Base-by-base conservation (phyloP, 2,329 filamentous ascomycete species). In the Lojkania enalia region DNA sequence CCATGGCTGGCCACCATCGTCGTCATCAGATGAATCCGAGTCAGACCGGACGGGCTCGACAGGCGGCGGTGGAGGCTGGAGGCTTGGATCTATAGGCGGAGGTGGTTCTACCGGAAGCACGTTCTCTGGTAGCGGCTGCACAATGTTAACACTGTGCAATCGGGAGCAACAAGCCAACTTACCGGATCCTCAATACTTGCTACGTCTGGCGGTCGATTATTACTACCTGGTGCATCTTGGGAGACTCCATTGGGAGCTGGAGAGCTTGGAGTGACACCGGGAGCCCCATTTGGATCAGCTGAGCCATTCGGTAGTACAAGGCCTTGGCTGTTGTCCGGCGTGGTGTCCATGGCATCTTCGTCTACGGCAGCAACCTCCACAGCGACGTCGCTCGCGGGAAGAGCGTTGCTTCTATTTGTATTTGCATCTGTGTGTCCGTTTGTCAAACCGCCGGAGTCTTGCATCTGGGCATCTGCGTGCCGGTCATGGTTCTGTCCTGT, bases 1-100 rank as follows among this genome's bases (percentile, higher is more conserved):
- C 79, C 79, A 82, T 40, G 73, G 58, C 31, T 63, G 64, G 16
- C 57, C 44, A 21, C 45, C 61, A 27, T 63, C 62, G 31, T 74
- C 71, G 29, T 73, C 67, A 11, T 64, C 66, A 20, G 61, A 66
- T 4, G 66, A 65, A 15, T 69, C 66, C 5, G 60, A 55, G 16
- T 68, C 64, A 30, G 63, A 60, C 13, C 50, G 58, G 15, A 56
- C 47, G 27, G 60, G 51, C 14, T 69, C 63, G 44, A 51, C 52
- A 12, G 64, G 66, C 7, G 66, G 66, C 1, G 60, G 61, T 9
- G 66, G 66, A 29, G 64, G 62, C 40, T 67, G 56, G 23, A 48
- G 21, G 46, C 25, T 51, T 21, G 52, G 49, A 29, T 66, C 55
- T 35, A 46, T 39, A 5, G 59, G 57, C 19, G 54, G 54, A 23